Evolutionary conservation across 1,284 basidiomycete species (phyloP), one percentile per base, ranked within the genome.

Genomic region (Sporisorium exsertum): DNA sequence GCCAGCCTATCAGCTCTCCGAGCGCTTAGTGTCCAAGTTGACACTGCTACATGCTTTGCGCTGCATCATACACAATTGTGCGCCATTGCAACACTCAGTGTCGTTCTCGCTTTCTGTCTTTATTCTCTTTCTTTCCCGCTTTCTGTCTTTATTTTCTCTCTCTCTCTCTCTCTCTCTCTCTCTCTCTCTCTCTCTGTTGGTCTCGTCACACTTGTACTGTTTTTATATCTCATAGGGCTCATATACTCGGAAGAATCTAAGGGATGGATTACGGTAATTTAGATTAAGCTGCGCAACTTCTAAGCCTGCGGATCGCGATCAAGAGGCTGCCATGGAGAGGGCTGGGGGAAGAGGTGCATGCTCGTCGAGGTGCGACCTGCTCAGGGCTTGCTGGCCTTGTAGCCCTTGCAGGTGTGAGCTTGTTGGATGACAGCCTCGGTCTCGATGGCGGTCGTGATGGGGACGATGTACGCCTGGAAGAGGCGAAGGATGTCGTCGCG

Each of bases 391-490:
- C 22, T 29, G 18, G 7, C 16, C n/a, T 51, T 33, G 49, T 32
- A 32, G n/a, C 10, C 18, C 43, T 50, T 57, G 49, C 64, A 69
- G 24, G 4, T 13, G 2, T 22, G 16, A 16, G 40, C 18, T 16
- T 59, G 63, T 29, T 20, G 37, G 20, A 53, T 7, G 20, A 69
- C 51, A 24, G 55, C 42, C 2, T 42, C 5, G 0, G 58, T 35
- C 37, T 74, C 63, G 29, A 70, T 22, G 9, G 58, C 54, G 26
- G 55, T 62, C 6, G 72, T 74, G 42, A 74, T 42, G 3, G 72
- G 72, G 26, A 74, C 47, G 32, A 74, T n/a, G 52, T 74, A 74
- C 6, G 63, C 66, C 42, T 70, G 66, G 63, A 74, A 74, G 42
- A 74, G 52, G 3, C 54, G 43, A 2, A 74, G 52, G 2, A 70